Conservation (phyloP, 768 basidiomycete genomes). For the Tylopilus felleus region DNA sequence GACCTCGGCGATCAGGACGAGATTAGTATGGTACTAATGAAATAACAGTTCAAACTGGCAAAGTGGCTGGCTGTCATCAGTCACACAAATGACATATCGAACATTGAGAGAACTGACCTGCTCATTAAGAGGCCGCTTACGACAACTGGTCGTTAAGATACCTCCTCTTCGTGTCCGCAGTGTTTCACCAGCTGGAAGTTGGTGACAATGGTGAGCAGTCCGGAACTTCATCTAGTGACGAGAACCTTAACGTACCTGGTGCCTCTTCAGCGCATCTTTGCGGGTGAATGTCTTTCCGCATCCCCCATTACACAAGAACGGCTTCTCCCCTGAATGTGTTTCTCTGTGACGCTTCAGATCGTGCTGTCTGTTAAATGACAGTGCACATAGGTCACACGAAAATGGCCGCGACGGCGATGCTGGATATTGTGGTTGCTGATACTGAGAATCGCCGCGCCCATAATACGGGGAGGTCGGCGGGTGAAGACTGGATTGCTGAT, state of each 20-base stretch:
- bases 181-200: slow-evolving; percentile 63
- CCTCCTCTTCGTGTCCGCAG: slow-evolving; percentile 67
- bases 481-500: slow-evolving; percentile 16
- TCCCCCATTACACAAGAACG: slow-evolving; percentile 77
- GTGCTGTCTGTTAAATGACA: slow-evolving; percentile 84
- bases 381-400: slow-evolving; percentile 66
- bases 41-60: slow-evolving; percentile 20
- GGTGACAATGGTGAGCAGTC: slow-evolving; percentile 18
- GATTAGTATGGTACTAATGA: slow-evolving; percentile 27
- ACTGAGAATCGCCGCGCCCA: slow-evolving; percentile 27
- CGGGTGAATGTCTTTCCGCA: slow-evolving; percentile 87
- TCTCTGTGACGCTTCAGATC: slow-evolving; percentile 83
- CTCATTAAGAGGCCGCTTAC: slow-evolving; percentile 12
- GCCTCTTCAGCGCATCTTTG: slow-evolving; percentile 82
- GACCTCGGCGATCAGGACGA: slow-evolving; percentile 16
- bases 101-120: slow-evolving; percentile 13
- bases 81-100: slow-evolving; percentile 10
- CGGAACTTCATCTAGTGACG: slow-evolving; percentile 2
- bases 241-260: slow-evolving; percentile 54
- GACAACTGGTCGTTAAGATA: slow-evolving; percentile 22
- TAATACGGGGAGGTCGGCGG: slow-evolving; percentile 35
- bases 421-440: slow-evolving; percentile 44
- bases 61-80: slow-evolving; percentile 21
- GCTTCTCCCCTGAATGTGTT: slow-evolving; percentile 83
- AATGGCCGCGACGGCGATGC: slow-evolving; percentile 61